Evolutionary conservation across 805 yeast genomes (phyloP).

Genomic region (Pichia paraexigua): DNA sequence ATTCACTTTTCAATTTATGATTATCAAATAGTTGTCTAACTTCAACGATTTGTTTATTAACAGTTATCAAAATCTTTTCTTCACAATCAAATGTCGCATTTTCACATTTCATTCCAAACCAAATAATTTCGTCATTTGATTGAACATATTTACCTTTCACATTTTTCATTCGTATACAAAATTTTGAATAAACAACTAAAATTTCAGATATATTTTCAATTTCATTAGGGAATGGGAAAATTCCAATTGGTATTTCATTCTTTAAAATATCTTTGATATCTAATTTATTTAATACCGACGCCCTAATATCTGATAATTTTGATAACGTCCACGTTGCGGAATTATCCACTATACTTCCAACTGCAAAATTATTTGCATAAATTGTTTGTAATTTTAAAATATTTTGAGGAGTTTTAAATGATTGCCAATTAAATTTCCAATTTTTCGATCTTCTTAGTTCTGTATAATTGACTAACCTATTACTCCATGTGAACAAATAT

Average conservation of each 20-base stretch:
- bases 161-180: constrained; percentile 22
- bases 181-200: constrained; percentile 23
- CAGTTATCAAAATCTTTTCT: constrained; percentile 19
- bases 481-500: constrained; percentile 44
- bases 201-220: constrained; percentile 18
- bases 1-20: constrained; percentile 15
- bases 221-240: constrained; percentile 19
- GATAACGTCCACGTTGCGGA: constrained; percentile 24
- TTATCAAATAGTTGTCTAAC: constrained; percentile 20
- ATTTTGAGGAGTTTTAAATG: constrained; percentile 22
- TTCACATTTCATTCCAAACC: constrained; percentile 20
- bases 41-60: constrained; percentile 21
- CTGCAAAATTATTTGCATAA: constrained; percentile 23
- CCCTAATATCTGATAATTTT: constrained; percentile 22
- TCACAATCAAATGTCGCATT: constrained; percentile 24
- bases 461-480: constrained; percentile 36
- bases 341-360: constrained; percentile 21
- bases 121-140: constrained; percentile 21
- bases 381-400: constrained; percentile 20
- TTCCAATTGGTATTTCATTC: constrained; percentile 21
- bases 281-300: constrained; percentile 19
- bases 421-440: constrained; percentile 19
- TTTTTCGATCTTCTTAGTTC: constrained; percentile 21
- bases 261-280: constrained; percentile 22
- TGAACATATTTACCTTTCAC: constrained; percentile 16